Evolutionary conservation across 352 stramenopile species (phyloP).

Genomic region (Phytopythium boreale): DNA sequence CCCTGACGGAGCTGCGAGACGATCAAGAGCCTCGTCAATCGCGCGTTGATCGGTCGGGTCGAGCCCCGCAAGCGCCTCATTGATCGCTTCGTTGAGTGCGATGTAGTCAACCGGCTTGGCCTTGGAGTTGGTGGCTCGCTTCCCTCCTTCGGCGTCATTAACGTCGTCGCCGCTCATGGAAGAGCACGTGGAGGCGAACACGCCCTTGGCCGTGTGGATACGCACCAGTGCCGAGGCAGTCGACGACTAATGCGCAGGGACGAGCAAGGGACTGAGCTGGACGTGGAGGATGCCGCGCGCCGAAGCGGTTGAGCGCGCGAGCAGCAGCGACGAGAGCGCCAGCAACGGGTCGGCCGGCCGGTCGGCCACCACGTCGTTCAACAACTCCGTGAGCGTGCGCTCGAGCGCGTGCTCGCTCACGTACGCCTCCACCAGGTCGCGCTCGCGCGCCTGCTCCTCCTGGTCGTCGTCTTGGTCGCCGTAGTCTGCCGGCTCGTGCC

Average conservation of each 20-base stretch:
- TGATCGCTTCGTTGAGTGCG: conserved; percentile 22
- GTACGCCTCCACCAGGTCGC: conserved; percentile 76
- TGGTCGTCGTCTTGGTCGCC: conserved; percentile 21
- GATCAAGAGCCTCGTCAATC: conserved; percentile 36
- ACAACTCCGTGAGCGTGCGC: conserved; percentile 55
- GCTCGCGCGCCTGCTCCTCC: conserved; percentile 42
- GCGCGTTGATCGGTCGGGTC: conserved; percentile 45
- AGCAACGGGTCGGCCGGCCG: conserved; percentile 68
- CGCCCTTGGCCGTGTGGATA: conserved; percentile 65
- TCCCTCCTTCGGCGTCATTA: neutral
- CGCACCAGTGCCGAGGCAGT: conserved; percentile 44
- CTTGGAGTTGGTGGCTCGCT: neutral
- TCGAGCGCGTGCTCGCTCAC: conserved; percentile 69
- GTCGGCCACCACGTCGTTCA: conserved; percentile 69
- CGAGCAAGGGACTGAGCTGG: conserved; percentile 52
- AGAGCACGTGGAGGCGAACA: conserved; percentile 54
- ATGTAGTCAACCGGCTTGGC: neutral
- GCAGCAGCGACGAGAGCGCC: conserved; percentile 61
- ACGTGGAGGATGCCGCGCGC: conserved; percentile 69
- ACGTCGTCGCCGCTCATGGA: conserved; percentile 11
- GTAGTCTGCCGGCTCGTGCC: conserved; percentile 14
- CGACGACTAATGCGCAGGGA: conserved; percentile 18
- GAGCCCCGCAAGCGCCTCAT: conserved; percentile 35
- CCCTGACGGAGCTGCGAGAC: neutral
- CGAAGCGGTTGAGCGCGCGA: conserved; percentile 43